A percentile compares a stretch with the other conserved stretches of the same genome.
These are phyloP conservation scores for Starmerella stellata DNA, from an alignment of 805 yeast genomes.

Conservation along the genomic window DNA sequence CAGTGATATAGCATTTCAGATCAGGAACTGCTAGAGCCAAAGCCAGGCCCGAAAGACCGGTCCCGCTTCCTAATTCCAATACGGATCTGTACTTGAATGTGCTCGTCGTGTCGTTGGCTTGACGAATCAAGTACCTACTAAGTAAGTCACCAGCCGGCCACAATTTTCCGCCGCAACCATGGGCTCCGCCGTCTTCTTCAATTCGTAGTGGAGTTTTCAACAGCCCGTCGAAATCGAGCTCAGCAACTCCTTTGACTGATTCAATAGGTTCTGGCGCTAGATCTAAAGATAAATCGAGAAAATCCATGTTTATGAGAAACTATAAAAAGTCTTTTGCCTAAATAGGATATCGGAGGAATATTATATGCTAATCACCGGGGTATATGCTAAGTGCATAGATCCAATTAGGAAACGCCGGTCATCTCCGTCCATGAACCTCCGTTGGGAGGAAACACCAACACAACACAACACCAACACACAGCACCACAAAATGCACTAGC, in stretches of 20 bases:
- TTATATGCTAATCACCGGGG: no score
- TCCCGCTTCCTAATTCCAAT: conserved; percentile 41
- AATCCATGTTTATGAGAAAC: conserved; percentile 6
- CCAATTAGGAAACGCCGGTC: no score
- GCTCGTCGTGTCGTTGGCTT: conserved; percentile 10
- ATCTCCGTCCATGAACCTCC: no score
- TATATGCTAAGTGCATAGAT: no score
- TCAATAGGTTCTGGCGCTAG: neutral
- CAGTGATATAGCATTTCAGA: conserved; percentile 31
- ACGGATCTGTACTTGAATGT: conserved; percentile 18
- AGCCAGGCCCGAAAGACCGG: conserved; percentile 37
- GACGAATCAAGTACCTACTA: conserved; percentile 28
- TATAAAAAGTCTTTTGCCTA: no score
- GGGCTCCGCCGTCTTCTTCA: conserved; percentile 38
- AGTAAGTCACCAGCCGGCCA: conserved; percentile 46
- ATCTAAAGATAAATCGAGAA: conserved; percentile 16
- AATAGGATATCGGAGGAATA: no score
- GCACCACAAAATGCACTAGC: no score
- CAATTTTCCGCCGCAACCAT: conserved; percentile 46
- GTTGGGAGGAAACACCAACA: no score
- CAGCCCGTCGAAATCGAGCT: conserved; percentile 27
- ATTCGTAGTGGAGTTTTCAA: conserved; percentile 26
- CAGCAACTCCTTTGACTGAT: conserved; percentile 22
- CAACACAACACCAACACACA: no score
- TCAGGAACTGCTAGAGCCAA: conserved; percentile 20